Evolutionary conservation across 768 basidiomycete species (phyloP).

Genomic region (Atractiella rhizophila): DNA sequence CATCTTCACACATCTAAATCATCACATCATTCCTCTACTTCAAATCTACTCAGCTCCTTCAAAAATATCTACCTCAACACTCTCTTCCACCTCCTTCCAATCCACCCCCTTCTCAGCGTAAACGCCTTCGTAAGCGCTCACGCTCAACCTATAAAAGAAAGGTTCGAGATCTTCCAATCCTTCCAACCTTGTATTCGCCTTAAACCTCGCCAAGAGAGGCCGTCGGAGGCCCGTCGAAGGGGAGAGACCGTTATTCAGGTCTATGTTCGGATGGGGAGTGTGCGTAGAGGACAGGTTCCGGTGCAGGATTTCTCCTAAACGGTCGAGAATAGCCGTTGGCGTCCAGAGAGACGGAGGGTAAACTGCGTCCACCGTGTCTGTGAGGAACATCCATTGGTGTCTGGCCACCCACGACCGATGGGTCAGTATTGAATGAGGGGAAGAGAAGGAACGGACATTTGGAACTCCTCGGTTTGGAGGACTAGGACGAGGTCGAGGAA

Average conservation of each 20-base stretch:
- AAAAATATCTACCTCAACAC: constrained; percentile 68
- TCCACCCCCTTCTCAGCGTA: constrained; percentile 50
- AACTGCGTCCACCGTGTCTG: constrained; percentile 85
- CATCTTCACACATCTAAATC: too few relatives aligned
- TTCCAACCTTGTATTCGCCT: constrained; percentile 33
- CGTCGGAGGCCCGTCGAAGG: constrained; percentile 29
- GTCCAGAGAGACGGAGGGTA: constrained; percentile 60
- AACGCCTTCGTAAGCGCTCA: constrained; percentile 67
- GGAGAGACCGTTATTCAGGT: neutral
- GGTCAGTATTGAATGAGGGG: neutral
- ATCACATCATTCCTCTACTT: too few relatives aligned
- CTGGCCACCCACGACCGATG: constrained; percentile 14
- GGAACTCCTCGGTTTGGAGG: constrained; percentile 88
- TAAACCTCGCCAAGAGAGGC: constrained; percentile 42
- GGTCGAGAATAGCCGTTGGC: constrained; percentile 74
- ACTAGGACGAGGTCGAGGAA: constrained; percentile 77
- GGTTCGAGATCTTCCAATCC: constrained; percentile 63
- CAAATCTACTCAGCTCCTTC: constrained; percentile 25
- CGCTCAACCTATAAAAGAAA: constrained; percentile 74
- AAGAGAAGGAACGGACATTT: constrained; percentile 37
- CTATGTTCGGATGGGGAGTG: neutral
- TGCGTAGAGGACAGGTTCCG: constrained; percentile 17
- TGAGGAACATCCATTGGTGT: constrained; percentile 96
- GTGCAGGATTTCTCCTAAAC: constrained; percentile 56
- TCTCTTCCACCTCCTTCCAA: constrained; percentile 65